A percentile compares a stretch with the other conserved stretches of the same genome.
phyloP scores from a whole-genome alignment of 2,329 filamentous ascomycete species.

The Tolypocladium inflatum region DNA sequence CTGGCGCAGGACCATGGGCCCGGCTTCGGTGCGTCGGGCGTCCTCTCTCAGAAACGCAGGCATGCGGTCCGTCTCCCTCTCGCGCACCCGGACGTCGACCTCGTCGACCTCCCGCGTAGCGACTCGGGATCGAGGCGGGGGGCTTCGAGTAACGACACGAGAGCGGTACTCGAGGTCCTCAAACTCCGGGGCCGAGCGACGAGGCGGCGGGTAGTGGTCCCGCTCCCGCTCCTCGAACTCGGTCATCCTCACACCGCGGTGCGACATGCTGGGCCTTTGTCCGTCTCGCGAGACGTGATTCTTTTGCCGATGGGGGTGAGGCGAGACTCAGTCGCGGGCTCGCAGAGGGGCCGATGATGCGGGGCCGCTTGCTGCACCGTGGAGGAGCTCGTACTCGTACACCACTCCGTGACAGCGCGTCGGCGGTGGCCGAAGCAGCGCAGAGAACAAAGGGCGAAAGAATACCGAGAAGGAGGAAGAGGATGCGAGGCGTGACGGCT shows the following conservation, averaged over 20 bases:
- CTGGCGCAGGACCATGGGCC: constrained; percentile 43
- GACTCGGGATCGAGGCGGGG: constrained; percentile 15
- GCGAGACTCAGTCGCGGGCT: not conserved
- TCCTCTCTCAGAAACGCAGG: constrained; percentile 45
- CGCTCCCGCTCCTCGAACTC: constrained; percentile 39
- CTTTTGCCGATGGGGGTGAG: not conserved
- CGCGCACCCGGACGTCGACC: constrained; percentile 31
- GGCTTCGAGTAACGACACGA: constrained; percentile 12
- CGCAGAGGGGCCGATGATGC: not conserved
- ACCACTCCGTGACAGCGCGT: not conserved
- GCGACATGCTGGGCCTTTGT: constrained; percentile 8
- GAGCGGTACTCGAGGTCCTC: constrained; percentile 14
- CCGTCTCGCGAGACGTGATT: not conserved
- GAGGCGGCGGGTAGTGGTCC: constrained; percentile 30
- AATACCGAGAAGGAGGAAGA: too few relatives aligned
- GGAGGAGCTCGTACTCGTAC: not conserved
- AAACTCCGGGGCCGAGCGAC: constrained; percentile 19
- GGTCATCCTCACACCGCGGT: constrained; percentile 12
- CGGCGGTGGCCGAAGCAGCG: not conserved
- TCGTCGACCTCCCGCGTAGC: constrained; percentile 20
- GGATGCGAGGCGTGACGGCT: too few relatives aligned
- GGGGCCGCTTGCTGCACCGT: not conserved
- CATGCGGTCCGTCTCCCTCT: constrained; percentile 32
- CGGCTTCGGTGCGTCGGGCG: constrained; percentile 34
- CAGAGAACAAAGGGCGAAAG: not conserved